A percentile compares a stretch with the other conserved stretches of the same genome.
phyloP scores from a whole-genome alignment of 176 grass and related monocot species.

The Lolium rigidum region DNA sequence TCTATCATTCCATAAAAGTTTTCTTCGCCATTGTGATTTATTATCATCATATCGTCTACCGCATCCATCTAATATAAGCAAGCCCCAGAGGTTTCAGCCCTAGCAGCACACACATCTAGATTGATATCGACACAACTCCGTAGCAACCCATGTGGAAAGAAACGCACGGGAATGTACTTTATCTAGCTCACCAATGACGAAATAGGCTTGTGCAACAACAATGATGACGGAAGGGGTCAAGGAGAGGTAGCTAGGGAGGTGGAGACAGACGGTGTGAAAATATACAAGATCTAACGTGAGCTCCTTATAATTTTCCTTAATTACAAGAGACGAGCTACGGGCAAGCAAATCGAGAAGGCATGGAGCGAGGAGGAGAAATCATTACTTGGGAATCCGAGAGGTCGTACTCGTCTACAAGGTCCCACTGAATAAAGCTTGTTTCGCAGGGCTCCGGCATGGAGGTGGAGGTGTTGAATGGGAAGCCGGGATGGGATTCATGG shows the following conservation, averaged over 20 bases:
- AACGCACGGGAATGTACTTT: background rate
- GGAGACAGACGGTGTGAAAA: background rate
- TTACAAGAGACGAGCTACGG: background rate
- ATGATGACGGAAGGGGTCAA: background rate
- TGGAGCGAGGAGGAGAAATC: no score
- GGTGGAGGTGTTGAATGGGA: background rate
- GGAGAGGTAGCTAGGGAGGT: background rate
- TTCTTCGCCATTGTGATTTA: no score
- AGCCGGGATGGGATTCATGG: background rate
- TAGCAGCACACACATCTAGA: background rate
- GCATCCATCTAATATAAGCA: background rate
- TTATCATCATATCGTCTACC: no score
- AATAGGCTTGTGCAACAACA: no score
- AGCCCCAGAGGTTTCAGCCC: background rate
- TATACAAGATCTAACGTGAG: no score
- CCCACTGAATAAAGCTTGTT: conserved; percentile 19
- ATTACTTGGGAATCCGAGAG: conserved; percentile 39
- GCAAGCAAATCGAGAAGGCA: background rate
- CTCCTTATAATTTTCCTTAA: no score
- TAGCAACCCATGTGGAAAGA: background rate
- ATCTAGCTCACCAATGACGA: background rate
- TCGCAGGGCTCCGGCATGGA: background rate
- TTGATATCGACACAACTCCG: background rate
- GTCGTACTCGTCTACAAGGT: conserved; percentile 39
- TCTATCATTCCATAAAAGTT: no score